These are phyloP conservation scores for Trichoderma endophyticum DNA, from an alignment of 2,329 filamentous ascomycete species.

Conservation along the genomic window DNA sequence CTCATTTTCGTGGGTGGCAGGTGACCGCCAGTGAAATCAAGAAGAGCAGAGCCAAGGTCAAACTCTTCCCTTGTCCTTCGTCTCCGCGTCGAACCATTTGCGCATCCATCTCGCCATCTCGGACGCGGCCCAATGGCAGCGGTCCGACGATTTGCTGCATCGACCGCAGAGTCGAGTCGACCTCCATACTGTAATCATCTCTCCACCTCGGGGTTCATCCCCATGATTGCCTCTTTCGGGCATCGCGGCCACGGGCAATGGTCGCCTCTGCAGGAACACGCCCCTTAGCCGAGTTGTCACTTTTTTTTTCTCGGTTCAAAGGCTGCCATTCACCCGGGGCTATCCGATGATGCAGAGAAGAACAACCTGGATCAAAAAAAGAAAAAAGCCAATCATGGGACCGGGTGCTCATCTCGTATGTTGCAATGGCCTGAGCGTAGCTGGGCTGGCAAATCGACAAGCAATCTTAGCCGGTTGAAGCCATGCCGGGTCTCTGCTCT, in stretches of 20 bases:
- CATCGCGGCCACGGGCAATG: not conserved
- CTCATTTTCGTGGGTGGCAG: constrained; percentile 16
- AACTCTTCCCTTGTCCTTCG: not conserved
- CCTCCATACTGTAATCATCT: not conserved
- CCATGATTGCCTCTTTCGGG: constrained; percentile 16
- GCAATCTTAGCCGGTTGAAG: not conserved
- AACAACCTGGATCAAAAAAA: no score
- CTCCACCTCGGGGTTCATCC: not conserved
- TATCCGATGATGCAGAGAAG: not conserved
- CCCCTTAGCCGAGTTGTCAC: not conserved
- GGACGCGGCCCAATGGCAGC: not conserved
- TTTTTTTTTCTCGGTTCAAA: not conserved
- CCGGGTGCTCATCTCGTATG: constrained; percentile 15
- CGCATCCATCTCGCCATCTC: not conserved
- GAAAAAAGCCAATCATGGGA: not conserved
- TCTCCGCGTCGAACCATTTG: not conserved
- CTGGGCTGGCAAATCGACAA: not conserved
- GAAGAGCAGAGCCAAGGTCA: not conserved
- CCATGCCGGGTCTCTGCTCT: not conserved
- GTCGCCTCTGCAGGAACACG: constrained; percentile 15
- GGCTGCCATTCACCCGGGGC: not conserved
- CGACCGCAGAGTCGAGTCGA: not conserved
- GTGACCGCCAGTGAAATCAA: constrained; percentile 9
- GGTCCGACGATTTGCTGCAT: not conserved
- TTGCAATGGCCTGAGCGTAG: constrained; percentile 15